phyloP scores from a whole-genome alignment of 2,329 filamentous ascomycete species.

The Fonsecaea pugnacius region DNA sequence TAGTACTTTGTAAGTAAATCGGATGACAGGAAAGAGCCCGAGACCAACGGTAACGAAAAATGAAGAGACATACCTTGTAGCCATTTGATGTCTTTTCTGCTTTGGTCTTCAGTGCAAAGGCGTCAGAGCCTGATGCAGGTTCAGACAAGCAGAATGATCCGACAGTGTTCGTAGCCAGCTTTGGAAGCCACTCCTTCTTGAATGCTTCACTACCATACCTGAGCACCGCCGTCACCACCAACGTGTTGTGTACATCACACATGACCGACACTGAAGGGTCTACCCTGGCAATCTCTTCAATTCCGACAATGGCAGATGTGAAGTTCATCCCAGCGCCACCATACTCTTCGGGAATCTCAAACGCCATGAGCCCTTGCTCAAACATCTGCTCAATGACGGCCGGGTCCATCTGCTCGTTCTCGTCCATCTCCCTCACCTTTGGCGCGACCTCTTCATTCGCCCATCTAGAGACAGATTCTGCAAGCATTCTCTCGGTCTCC shows the following conservation, averaged over 20 bases:
- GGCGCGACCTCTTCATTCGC: conserved; percentile 86
- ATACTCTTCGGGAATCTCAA: conserved; percentile 97
- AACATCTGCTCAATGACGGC: conserved; percentile 88
- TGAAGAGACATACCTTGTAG: conserved; percentile 54
- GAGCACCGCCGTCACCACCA: conserved; percentile 90
- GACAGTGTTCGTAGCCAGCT: conserved; percentile 85
- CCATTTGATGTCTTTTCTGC: conserved; percentile 81
- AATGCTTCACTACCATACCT: conserved; percentile 78
- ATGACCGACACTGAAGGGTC: conserved; percentile 95
- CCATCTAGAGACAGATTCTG: conserved; percentile 87
- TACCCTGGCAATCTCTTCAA: conserved; percentile 91
- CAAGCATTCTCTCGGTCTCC: conserved; percentile 87
- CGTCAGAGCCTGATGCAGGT: conserved; percentile 90
- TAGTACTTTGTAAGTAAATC: conserved; percentile 43
- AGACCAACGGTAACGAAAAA: neutral
- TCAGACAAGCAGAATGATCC: conserved; percentile 91
- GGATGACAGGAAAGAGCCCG: neutral
- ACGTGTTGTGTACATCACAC: conserved; percentile 96
- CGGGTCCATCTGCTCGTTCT: conserved; percentile 91
- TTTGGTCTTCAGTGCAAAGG: conserved; percentile 91
- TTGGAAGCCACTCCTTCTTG: conserved; percentile 87
- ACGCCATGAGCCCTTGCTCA: conserved; percentile 94
- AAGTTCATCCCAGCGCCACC: conserved; percentile 99
- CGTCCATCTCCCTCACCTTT: conserved; percentile 95
- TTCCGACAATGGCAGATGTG: conserved; percentile 91